phyloP scores from a whole-genome alignment of 805 yeast species.

The Kuraishia borneana region DNA sequence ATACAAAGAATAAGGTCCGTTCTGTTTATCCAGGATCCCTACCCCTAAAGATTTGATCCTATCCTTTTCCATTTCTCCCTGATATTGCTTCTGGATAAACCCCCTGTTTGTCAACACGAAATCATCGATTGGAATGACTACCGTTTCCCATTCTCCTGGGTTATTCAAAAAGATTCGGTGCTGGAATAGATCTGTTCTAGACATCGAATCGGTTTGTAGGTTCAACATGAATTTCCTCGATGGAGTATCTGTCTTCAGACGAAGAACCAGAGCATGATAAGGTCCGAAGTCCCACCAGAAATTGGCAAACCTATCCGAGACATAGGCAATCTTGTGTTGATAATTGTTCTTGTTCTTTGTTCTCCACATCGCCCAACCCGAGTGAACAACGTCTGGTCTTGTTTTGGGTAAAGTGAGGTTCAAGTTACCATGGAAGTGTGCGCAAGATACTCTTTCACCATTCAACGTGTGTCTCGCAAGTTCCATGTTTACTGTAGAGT shows the following conservation, averaged over 20 bases:
- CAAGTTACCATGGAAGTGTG: slow-evolving; percentile 60
- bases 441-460: slow-evolving; percentile 29
- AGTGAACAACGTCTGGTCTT: slow-evolving; percentile 50
- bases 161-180: slow-evolving; percentile 63
- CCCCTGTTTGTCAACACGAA: slow-evolving; percentile 83
- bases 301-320: slow-evolving; percentile 21
- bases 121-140: slow-evolving; percentile 64
- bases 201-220: slow-evolving; percentile 71
- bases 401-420: slow-evolving; percentile 55
- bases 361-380: slow-evolving; percentile 77
- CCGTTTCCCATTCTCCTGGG: slow-evolving; percentile 79
- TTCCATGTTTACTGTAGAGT: slow-evolving; percentile 48
- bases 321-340: slow-evolving; percentile 32
- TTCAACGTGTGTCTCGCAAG: slow-evolving; percentile 12
- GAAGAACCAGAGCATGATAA: slow-evolving; percentile 48
- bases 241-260: slow-evolving; percentile 55
- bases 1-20: slow-evolving; percentile 63
- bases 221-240: slow-evolving; percentile 67
- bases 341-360: slow-evolving; percentile 48
- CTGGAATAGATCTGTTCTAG: slow-evolving; percentile 71
- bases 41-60: slow-evolving; percentile 65
- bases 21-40: slow-evolving; percentile 67
- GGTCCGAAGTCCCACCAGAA: slow-evolving; percentile 64
- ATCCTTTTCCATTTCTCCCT: slow-evolving; percentile 45
- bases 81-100: slow-evolving; percentile 37